These are phyloP conservation scores for Cucurbita ficifolia DNA, from an alignment of 306 rosid genomes.

Conservation along the genomic window DNA sequence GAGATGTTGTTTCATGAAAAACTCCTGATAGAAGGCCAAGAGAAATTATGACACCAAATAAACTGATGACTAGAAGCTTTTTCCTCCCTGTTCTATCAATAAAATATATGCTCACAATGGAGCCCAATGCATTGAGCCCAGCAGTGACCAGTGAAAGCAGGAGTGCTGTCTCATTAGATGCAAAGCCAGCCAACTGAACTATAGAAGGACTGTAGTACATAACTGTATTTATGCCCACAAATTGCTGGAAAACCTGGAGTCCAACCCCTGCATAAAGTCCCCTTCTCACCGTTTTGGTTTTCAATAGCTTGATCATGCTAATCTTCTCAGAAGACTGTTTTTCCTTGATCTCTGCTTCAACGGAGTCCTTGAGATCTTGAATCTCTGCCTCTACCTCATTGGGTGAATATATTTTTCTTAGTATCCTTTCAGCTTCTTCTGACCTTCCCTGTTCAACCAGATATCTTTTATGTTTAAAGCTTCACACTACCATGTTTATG, in stretches of 20 bases:
- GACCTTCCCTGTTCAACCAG: conserved; percentile 23
- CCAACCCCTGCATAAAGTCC: conserved; percentile 63
- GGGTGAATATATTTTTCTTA: conserved; percentile 32
- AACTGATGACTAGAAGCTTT: conserved; percentile 45
- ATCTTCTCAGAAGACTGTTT: conserved; percentile 27
- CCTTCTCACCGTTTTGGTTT: conserved; percentile 40
- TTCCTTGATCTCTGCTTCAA: conserved; percentile 38
- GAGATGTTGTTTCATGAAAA: conserved; percentile 33
- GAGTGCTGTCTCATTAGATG: conserved; percentile 56
- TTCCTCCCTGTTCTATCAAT: conserved; percentile 61
- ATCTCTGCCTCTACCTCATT: conserved; percentile 47
- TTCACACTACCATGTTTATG: background rate
- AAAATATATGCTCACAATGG: conserved; percentile 40
- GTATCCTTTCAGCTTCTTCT: conserved; percentile 41
- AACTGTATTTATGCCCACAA: conserved; percentile 72
- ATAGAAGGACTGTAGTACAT: conserved; percentile 83
- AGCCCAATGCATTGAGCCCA: conserved; percentile 53
- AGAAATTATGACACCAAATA: conserved; percentile 41
- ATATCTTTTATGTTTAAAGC: background rate
- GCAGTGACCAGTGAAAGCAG: conserved; percentile 69
- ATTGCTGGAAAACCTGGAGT: conserved; percentile 65
- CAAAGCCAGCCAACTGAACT: conserved; percentile 74
- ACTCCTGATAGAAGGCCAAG: conserved; percentile 31
- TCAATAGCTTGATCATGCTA: conserved; percentile 14
- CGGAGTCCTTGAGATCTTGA: conserved; percentile 35